phyloP scores from a whole-genome alignment of 1,284 basidiomycete genomes.

The Earliella scabrosa region DNA sequence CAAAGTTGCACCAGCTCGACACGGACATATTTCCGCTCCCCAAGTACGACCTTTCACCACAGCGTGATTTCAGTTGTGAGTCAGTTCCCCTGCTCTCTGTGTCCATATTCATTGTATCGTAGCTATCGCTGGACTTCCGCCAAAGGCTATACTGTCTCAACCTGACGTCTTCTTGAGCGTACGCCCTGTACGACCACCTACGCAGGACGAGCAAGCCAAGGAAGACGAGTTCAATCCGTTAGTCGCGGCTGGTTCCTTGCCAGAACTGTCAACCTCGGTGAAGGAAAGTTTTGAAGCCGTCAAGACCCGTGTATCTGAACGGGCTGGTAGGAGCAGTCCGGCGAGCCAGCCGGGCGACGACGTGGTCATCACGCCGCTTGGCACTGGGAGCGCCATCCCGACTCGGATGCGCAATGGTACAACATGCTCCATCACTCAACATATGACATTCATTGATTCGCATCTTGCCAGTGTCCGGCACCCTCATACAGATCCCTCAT shows the following conservation, averaged over 20 bases:
- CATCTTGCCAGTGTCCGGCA: constrained; percentile 66
- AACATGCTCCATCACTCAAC: constrained; percentile 17
- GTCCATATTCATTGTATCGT: neutral
- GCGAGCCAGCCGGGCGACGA: constrained; percentile 56
- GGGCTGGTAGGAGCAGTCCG: constrained; percentile 7
- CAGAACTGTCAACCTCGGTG: constrained; percentile 39
- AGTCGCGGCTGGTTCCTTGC: constrained; percentile 35
- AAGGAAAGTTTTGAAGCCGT: constrained; percentile 27
- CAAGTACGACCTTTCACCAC: constrained; percentile 50
- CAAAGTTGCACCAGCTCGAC: constrained; percentile 78
- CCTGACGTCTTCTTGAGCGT: constrained; percentile 45
- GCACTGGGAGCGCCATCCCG: constrained; percentile 88
- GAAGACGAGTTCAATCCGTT: constrained; percentile 53
- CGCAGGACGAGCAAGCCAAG: constrained; percentile 31
- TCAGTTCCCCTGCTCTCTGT: neutral
- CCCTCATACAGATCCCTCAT: constrained; percentile 71
- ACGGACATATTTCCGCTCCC: constrained; percentile 76
- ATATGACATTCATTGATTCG: neutral
- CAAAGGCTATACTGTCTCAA: constrained; percentile 45
- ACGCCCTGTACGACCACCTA: constrained; percentile 51
- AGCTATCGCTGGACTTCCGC: constrained; percentile 56
- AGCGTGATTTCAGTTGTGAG: constrained; percentile 46
- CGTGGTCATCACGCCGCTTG: constrained; percentile 78
- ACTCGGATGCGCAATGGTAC: constrained; percentile 85
- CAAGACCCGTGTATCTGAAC: constrained; percentile 8